Evolutionary conservation across 140 eudicot species (phyloP).

Genomic region (Oenanthe javanica): DNA sequence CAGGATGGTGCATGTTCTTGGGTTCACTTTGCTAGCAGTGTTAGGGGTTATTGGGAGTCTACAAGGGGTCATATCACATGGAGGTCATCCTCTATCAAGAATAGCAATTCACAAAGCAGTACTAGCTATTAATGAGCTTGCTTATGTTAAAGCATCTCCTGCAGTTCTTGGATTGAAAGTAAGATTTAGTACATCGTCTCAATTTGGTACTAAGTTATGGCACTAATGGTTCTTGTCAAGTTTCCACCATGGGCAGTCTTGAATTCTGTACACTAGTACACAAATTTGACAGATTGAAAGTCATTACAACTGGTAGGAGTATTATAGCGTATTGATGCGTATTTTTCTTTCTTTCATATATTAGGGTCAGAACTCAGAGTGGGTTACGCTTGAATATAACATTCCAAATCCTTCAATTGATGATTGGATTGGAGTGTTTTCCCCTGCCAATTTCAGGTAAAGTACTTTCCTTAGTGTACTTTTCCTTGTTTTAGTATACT

Average conservation of each 20-base stretch:
- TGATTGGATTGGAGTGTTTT: constrained; percentile 95
- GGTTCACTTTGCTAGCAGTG: constrained; percentile 30
- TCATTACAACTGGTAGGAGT: not conserved
- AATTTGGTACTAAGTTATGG: not conserved
- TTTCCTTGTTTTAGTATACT: not conserved
- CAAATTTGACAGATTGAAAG: not conserved
- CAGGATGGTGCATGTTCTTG: constrained; percentile 27
- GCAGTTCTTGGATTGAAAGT: constrained; percentile 73
- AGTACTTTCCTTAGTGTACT: not conserved
- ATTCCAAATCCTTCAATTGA: constrained; percentile 54
- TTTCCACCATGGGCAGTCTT: not conserved
- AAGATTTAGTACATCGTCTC: constrained; percentile 6
- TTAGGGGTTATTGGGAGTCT: constrained; percentile 36
- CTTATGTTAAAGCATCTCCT: constrained; percentile 73
- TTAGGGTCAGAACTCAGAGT: constrained; percentile 60
- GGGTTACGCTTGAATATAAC: constrained; percentile 55
- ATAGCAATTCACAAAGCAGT: constrained; percentile 53
- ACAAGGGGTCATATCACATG: constrained; percentile 54
- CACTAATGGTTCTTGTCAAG: not conserved
- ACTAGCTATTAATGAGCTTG: constrained; percentile 47
- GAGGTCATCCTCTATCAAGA: constrained; percentile 70
- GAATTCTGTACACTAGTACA: no score
- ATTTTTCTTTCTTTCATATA: constrained; percentile 9
- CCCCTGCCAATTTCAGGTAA: constrained; percentile 92
- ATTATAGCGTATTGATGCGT: not conserved